phyloP scores from a whole-genome alignment of 345 rosid species.

The Citrus sp. region DNA sequence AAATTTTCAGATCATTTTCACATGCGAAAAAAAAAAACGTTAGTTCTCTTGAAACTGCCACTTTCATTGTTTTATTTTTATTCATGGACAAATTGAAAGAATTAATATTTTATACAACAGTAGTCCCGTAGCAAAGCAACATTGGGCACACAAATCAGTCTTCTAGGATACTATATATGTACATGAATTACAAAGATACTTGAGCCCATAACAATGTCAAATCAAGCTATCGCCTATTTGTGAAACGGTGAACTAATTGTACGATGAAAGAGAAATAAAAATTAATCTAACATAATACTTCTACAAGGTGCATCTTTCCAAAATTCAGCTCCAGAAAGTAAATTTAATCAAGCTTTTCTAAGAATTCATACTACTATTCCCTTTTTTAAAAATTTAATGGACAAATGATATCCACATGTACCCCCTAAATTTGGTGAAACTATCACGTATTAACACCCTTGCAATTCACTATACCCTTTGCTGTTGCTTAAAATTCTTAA shows the following conservation, averaged over 20 bases:
- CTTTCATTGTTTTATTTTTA: not conserved
- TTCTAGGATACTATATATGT: not conserved
- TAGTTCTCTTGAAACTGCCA: not conserved
- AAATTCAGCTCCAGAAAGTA: too few species aligned
- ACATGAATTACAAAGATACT: too few species aligned
- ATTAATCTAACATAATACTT: not conserved
- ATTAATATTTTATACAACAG: not conserved
- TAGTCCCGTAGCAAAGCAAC: not conserved
- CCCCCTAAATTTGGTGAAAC: too few species aligned
- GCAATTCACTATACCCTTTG: too few species aligned
- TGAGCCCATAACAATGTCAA: not conserved
- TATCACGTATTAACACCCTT: too few species aligned
- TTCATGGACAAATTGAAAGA: not conserved
- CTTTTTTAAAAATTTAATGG: too few species aligned
- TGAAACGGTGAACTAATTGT: not conserved
- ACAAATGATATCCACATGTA: conserved; percentile 7
- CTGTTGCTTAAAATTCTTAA: too few species aligned
- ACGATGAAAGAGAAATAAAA: not conserved
- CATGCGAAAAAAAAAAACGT: not conserved
- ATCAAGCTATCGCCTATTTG: not conserved
- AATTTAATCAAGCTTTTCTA: too few species aligned
- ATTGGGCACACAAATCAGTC: too few species aligned
- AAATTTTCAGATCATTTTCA: not conserved
- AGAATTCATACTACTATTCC: too few species aligned
- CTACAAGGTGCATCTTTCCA: not conserved